Conservation (phyloP, 305 asterid genomes). For the Ruellia speciosa region DNA sequence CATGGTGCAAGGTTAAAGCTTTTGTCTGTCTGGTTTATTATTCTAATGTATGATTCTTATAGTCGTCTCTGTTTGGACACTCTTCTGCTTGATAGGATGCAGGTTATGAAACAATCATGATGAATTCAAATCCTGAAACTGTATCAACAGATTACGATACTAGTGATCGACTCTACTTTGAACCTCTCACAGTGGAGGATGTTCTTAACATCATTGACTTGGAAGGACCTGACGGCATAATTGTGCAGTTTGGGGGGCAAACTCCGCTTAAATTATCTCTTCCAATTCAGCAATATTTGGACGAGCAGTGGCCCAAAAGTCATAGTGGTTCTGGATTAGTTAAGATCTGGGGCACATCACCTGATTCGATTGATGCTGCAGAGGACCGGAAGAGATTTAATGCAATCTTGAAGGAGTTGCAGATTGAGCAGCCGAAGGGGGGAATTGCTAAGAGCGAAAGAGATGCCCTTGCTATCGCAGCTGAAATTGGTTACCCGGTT, state of each 20-base stretch:
- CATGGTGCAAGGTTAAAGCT: too few species aligned
- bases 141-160: constrained; percentile 95
- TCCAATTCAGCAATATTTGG: constrained; percentile 71
- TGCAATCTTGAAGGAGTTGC: constrained; percentile 64
- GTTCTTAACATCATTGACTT: constrained; percentile 81
- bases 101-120: constrained; percentile 91
- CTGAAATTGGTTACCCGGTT: constrained; percentile 82
- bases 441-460: constrained; percentile 80
- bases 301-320: constrained; percentile 48
- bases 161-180: constrained; percentile 90
- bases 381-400: constrained; percentile 92
- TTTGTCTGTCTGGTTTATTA: too few species aligned
- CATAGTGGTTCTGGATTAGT: constrained; percentile 61
- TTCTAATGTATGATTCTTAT: too few species aligned
- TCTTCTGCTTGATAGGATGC: constrained; percentile 62
- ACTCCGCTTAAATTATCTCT: constrained; percentile 86
- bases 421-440: constrained; percentile 87
- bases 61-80: too few species aligned
- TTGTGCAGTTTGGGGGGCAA: constrained; percentile 97
- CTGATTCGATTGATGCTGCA: constrained; percentile 91
- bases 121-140: constrained; percentile 96
- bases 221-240: constrained; percentile 93
- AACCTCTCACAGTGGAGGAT: constrained; percentile 90
- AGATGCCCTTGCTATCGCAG: constrained; percentile 85
- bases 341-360: constrained; percentile 93